A percentile compares a stretch with the other conserved stretches of the same genome.
Evolutionary conservation across 2,329 filamentous ascomycete genomes (phyloP).

Genomic region (Penicillium sp.): DNA sequence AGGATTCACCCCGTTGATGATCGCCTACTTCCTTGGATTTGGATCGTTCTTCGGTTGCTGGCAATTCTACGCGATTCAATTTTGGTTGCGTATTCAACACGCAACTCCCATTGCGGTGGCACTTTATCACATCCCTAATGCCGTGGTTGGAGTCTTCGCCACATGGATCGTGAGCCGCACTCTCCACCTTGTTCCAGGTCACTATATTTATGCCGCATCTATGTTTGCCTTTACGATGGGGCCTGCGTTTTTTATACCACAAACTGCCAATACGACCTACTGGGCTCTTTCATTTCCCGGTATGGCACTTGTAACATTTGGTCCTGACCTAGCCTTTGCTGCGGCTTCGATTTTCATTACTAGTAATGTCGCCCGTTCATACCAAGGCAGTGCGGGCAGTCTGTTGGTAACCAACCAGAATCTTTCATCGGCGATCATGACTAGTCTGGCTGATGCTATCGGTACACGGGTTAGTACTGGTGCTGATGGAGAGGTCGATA

Average conservation of each 20-base stretch:
- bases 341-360: conserved; percentile 54
- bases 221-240: conserved; percentile 45
- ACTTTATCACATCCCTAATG: conserved; percentile 49
- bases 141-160: conserved; percentile 46
- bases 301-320: conserved; percentile 48
- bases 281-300: conserved; percentile 50
- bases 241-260: conserved; percentile 43
- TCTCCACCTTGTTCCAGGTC: conserved; percentile 48
- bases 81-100: conserved; percentile 43
- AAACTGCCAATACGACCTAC: conserved; percentile 44
- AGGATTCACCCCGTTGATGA: conserved; percentile 46
- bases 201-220: conserved; percentile 48
- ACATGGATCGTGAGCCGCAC: conserved; percentile 50
- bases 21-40: conserved; percentile 48
- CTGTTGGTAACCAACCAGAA: conserved; percentile 52
- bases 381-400: conserved; percentile 50
- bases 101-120: conserved; percentile 43
- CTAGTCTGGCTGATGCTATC: conserved; percentile 39
- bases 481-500: conserved; percentile 25
- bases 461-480: conserved; percentile 29
- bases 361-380: conserved; percentile 47
- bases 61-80: conserved; percentile 44
- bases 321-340: conserved; percentile 50
- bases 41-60: conserved; percentile 47
- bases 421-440: conserved; percentile 45